Percentiles rank a stretch among this genome's conserved stretches.
These are phyloP conservation scores for Baorangia bicolor DNA, from an alignment of 768 basidiomycete genomes.

Conservation along the genomic window DNA sequence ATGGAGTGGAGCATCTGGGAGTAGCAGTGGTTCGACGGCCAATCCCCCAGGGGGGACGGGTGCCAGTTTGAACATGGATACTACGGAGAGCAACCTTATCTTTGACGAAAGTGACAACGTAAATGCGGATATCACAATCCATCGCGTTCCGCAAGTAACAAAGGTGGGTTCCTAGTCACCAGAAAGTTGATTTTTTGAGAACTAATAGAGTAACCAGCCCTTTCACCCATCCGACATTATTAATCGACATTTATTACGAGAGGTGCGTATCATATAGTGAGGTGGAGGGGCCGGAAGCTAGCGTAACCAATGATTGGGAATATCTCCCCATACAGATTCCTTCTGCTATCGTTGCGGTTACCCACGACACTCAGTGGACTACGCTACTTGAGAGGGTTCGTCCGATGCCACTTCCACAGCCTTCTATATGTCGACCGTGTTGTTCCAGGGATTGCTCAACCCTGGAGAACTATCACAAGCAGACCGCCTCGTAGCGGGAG, in stretches of 20 bases:
- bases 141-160: conserved; percentile 1
- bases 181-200: not conserved
- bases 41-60: not conserved
- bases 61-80: not conserved
- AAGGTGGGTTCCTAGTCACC: not conserved
- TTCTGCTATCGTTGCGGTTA: conserved; percentile 7
- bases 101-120: not conserved
- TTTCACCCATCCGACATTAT: conserved; percentile 15
- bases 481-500: not conserved
- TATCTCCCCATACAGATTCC: too few relatives aligned
- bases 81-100: not conserved
- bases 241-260: conserved; percentile 5
- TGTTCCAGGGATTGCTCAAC: not conserved
- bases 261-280: not conserved
- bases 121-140: not conserved
- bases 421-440: not conserved
- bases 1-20: not conserved
- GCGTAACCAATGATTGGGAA: not conserved
- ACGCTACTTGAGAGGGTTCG: conserved; percentile 3
- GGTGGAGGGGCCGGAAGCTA: not conserved
- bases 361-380: conserved; percentile 11
- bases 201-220: not conserved
- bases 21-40: not conserved
- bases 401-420: not conserved
- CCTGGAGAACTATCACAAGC: not conserved